Base-by-base conservation (phyloP, 2,329 filamentous ascomycete genomes). In the Arthrobotrys megalospora region DNA sequence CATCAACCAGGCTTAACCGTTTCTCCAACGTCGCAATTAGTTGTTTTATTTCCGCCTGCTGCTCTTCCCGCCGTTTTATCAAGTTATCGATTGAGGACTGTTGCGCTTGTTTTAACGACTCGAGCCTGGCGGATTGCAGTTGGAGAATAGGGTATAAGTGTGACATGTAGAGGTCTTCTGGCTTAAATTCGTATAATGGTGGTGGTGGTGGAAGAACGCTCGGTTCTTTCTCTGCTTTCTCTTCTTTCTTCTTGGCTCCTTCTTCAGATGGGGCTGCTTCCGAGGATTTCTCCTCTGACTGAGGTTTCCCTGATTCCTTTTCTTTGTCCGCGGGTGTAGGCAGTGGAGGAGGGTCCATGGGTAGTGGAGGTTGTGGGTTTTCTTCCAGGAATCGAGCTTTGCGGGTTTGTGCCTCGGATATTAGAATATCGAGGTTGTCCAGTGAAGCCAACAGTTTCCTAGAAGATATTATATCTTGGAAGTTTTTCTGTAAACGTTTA, bases 371-470 rank as follows among this genome's bases (percentile, higher is more conserved):
- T 32, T 45, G 50, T 10, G 73, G 73, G 50, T 77, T 70, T 45
- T 50, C 66, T 60, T 70, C 41, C 8, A 62, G 14, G 11, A 60
- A 77, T 5, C 38, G 48, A 3, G 66, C 28, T 45, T 38, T 55
- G 10, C 73, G 66, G 12, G 60, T 24, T 53, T 77, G 73, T n/a
- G 73, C 73, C 41, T 77, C 73, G 11, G 73, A 70, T 28, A 77
- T 71, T 6, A 77, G 66, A 34, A 77, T 77, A 34, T 77, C 73
- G 32, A 77, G 66, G 34, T 77, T 77, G 32, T 77, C 73, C 1
- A 77, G 60, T 0, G 73, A 70, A 21, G 73, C 73, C 10, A 77
- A 52, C n/a, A 77, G 66, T 34, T 77, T 77, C 21, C 73, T 52
- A 8, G 66, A 66, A 6, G 73, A 62, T 34, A 71, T 28, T 6